Evolutionary conservation across 352 stramenopile genomes (phyloP), one percentile per base, ranked within the genome.

Genomic region (Pythium guiyangense): DNA sequence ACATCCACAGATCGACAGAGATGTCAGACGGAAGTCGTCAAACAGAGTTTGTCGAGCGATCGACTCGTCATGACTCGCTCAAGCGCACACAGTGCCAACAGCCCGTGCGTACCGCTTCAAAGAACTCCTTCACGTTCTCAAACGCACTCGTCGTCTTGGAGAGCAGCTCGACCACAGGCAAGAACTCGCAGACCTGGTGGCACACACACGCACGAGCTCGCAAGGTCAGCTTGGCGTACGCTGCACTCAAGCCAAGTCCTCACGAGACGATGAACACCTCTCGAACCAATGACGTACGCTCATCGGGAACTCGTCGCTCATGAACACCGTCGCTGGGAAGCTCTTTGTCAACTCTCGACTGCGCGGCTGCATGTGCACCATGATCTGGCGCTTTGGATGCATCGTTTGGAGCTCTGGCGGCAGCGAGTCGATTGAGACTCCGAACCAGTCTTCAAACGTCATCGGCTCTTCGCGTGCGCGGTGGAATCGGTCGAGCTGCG

Each of bases 101-200:
- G 35, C 4, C n/a, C n/a, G n/a, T n/a, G 31, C 72, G 42, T 66
- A 89, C 79, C 62, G 73, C 67, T 18, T 66, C 71, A 34, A 89
- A 86, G 34, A 89, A 86, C 22, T 78, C 63, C 39, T 81, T 67
- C 5, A 86, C 63, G 51, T 73, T 84, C 49, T 87, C 76, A 57
- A 89, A 87, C 0, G 70, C 64, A 37, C 69, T 81, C 15, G 74
- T 86, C 11, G 79, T 87, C 60, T 84, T 87, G 18, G 79, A 85
- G 0, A 87, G 64, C 43, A 89, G 74, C 67, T 89, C 73, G 9
- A 87, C 76, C 43, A 89, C 69, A 0, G 79, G 79, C 25, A 87
- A 59, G 49, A 89, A 89, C 42, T 86, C 61, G 1, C 69, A 62
- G 3, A 86, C 66, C 77, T 88, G 47, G 18, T 2, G 60, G 54